These are phyloP conservation scores for Curvularia sp. DNA, from an alignment of 2,329 filamentous ascomycete species.

Conservation along the genomic window DNA sequence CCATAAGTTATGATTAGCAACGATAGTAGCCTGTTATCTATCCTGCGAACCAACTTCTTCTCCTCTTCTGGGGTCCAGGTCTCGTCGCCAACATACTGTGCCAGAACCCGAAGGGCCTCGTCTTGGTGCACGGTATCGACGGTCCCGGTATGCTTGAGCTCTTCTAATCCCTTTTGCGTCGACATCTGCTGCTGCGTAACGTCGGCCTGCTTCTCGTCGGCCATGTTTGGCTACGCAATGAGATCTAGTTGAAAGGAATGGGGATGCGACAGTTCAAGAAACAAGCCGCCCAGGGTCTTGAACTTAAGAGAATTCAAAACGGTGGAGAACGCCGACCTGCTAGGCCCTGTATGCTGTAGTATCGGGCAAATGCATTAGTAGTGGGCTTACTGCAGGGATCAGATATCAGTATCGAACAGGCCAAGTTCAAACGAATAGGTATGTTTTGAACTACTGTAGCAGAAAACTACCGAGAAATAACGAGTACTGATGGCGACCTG, in stretches of 20 bases:
- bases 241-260: neutral
- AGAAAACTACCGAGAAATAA: neutral
- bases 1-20: neutral
- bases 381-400: neutral
- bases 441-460: neutral
- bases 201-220: neutral
- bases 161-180: neutral
- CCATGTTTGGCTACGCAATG: neutral
- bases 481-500: neutral
- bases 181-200: neutral
- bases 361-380: neutral
- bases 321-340: neutral
- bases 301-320: neutral
- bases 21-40: neutral
- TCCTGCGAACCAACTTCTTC: neutral
- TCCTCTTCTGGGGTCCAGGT: neutral
- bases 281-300: neutral
- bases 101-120: neutral
- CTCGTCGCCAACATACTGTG: neutral
- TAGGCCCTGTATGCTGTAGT: neutral
- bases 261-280: neutral
- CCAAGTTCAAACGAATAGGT: neutral
- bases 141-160: neutral
- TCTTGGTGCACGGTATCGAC: neutral
- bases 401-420: neutral